A percentile compares a stretch with the other conserved stretches of the same genome.
These are phyloP conservation scores for Fusarium sp. DNA, from an alignment of 2,329 filamentous ascomycete species.

Conservation along the genomic window DNA sequence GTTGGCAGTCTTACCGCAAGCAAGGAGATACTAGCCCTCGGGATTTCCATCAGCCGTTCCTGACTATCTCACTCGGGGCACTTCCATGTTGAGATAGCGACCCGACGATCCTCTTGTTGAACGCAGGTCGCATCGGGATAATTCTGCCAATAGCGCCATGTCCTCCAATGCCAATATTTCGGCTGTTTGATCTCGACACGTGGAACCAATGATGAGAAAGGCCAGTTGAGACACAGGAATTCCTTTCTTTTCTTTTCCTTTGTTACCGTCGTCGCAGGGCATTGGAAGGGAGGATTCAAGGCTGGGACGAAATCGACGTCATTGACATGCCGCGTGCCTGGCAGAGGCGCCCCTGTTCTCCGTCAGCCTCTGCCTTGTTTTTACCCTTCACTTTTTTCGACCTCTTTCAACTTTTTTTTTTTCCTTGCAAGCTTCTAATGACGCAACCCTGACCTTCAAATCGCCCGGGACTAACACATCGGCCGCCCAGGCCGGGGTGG, in stretches of 20 bases:
- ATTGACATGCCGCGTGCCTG: constrained; percentile 21
- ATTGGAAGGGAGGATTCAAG: constrained; percentile 8
- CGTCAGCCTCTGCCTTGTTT: neutral
- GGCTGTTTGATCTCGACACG: constrained; percentile 15
- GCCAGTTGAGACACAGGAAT: constrained; percentile 3
- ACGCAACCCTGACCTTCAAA: constrained; percentile 16
- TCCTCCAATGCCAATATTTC: constrained; percentile 26
- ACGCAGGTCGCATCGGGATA: constrained; percentile 34
- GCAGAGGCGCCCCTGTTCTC: neutral
- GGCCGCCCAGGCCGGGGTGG: constrained; percentile 1
- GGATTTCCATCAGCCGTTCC: constrained; percentile 38
- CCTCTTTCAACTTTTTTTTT: constrained; percentile 12
- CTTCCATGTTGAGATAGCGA: constrained; percentile 39
- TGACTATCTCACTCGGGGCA: constrained; percentile 38
- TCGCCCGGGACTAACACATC: neutral
- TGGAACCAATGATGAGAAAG: constrained; percentile 16
- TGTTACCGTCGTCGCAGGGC: neutral
- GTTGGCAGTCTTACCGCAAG: too few relatives aligned
- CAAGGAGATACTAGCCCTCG: constrained; percentile 27
- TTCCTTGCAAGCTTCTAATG: neutral
- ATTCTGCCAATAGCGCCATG: constrained; percentile 39
- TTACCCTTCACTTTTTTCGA: neutral
- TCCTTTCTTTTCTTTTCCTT: neutral
- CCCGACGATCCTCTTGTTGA: constrained; percentile 36
- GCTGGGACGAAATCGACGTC: constrained; percentile 34